Evolutionary conservation across 1,139 yeast species (phyloP).

Genomic region (Lodderomyces oxycetoniae): DNA sequence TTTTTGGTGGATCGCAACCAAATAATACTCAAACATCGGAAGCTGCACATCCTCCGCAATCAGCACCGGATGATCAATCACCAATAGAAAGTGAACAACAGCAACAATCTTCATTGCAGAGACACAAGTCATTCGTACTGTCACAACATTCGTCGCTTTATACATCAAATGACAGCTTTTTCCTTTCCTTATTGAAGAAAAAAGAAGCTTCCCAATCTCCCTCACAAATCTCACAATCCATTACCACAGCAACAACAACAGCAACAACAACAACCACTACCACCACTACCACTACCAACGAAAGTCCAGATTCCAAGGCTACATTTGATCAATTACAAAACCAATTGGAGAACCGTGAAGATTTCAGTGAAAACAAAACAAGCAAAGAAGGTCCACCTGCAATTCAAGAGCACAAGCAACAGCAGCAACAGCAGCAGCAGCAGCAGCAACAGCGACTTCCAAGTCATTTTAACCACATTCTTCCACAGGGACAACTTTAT

Average conservation of each 20-base stretch:
- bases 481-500: constrained; percentile 11
- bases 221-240: background rate
- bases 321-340: no score
- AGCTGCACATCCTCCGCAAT: constrained; percentile 6
- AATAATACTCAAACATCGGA: constrained; percentile 4
- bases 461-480: constrained; percentile 12
- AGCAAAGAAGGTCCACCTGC: no score
- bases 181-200: constrained; percentile 48
- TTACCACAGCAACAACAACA: constrained; percentile 4
- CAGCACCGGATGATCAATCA: constrained; percentile 3
- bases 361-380: no score
- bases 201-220: constrained; percentile 16
- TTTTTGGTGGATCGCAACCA: constrained; percentile 11
- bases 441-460: constrained; percentile 10
- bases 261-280: constrained; percentile 12
- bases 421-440: constrained; percentile 8
- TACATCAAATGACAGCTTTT: constrained; percentile 43
- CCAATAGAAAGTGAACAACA: constrained; percentile 6
- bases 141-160: constrained; percentile 10
- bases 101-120: constrained; percentile 7
- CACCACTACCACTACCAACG: no score
- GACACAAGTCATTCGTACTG: constrained; percentile 4
- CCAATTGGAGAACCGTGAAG: no score
- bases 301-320: no score
- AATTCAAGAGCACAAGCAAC: no score